Evolutionary conservation across 2,329 filamentous ascomycete genomes (phyloP), one percentile per base, ranked within the genome.

Genomic region (Lizonia empirigonia): DNA sequence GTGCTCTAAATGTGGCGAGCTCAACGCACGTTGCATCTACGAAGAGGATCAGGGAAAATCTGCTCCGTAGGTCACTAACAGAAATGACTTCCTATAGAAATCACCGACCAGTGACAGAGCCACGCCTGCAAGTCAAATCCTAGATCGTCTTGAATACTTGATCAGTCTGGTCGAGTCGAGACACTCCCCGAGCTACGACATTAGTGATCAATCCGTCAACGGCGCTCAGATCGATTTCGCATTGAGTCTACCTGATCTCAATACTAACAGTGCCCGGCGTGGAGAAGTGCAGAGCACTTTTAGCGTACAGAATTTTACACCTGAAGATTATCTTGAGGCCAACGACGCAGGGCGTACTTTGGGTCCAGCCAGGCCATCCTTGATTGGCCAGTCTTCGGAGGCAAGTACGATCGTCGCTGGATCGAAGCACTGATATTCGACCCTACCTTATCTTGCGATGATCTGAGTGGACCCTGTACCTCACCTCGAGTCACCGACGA

Each of bases 381-480:
- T 5, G 59, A 55, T 20, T 71, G 69, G 69, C 64, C 69, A 5
- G 58, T 68, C 1, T 70, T 72, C 19, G 50, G 55, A n/a, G 45
- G 60, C 24, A 60, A 56, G 10, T 59, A 56, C 27, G 58, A 65
- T 13, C 50, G 56, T 33, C 24, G 32, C 24, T 32, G 47, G 50
- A 53, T 53, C 5, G 55, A 60, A 22, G 46, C 48, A 3, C 29
- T 58, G 19, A 49, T 60, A 5, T 60, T 60, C 42, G 40, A 58
- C 16, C 57, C 50, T 16, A 42, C 47, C 13, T 12, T 50, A 8
- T 29, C 41, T 7, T 50, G 47, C 18, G 35, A 41, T 35, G 39
- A 27, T 12, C 20, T 27, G 26, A 22, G 33, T 18, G 35, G 29
- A 7, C 40, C 38, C 5, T 38, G 32, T 15, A 52, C 36, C 19